Base-by-base conservation (phyloP, 2,329 filamentous ascomycete genomes). In the Ceratocystiopsis sp. region DNA sequence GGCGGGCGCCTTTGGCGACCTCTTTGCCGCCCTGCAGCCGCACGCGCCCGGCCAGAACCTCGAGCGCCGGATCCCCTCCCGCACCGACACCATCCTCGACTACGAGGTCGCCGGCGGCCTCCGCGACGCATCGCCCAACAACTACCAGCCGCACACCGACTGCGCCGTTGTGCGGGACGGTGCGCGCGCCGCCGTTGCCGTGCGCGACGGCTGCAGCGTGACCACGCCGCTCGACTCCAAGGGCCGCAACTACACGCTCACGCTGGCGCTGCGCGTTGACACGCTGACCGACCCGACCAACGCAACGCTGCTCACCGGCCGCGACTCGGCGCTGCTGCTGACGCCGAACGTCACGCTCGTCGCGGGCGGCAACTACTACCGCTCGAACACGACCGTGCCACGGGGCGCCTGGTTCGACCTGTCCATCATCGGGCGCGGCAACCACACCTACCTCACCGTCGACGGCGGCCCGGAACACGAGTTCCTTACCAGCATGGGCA, bases 201-300 rank as follows among this genome's bases (percentile, higher is more conserved):
- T 69, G 17, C 51, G 53, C 4, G 46, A 55, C 0, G 46, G 54
- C 0, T 73, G 70, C 50, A 54, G 55, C 3, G 45, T 73, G 2
- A 54, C 46, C 1, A 73, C 69, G 1, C 68, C 68, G 0, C 52
- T 71, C 10, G 54, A 55, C 0, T 69, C 66, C 33, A 77, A 76
- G 52, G 73, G 73, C 3, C 61, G 69, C 45, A 61, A 74, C 50
- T 76, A 76, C 53, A 72, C 66, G 0, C 60, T 77, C 1, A 60
- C 64, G 0, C 59, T 75, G 14, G 55, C 59, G 1, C 49, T 69
- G 7, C 55, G 50, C 15, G 35, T 62, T 10, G 49, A 54, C n/a
- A 51, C 56, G 1, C 55, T 62, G 1, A 50, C 49, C 0, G 53
- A 55, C 13, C 44, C 50, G 3, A 55, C 51, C 11, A 61, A 63